Evolutionary conservation across 805 yeast species (phyloP).

Genomic region (Brettanomyces custersianus): DNA sequence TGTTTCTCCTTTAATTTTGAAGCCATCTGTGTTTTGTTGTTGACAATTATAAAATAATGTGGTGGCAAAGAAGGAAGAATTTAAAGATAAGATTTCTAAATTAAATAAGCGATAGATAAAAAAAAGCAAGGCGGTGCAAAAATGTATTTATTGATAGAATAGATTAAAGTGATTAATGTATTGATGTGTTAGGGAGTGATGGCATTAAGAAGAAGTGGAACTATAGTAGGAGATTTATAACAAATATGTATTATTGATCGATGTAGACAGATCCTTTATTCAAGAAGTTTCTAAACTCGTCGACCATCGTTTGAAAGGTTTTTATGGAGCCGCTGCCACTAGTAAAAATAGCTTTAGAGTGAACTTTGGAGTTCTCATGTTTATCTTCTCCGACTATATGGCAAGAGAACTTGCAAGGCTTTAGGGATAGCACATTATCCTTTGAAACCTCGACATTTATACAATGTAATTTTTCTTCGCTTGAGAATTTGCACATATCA

Average conservation of each 20-base stretch:
- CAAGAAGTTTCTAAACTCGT: slow-evolving; percentile 57
- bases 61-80: too few relatives aligned
- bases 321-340: slow-evolving; percentile 58
- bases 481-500: slow-evolving; percentile 50
- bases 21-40: too few relatives aligned
- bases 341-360: slow-evolving; percentile 47
- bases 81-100: too few relatives aligned
- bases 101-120: too few relatives aligned
- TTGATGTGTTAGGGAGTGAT: too few relatives aligned
- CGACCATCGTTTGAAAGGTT: slow-evolving; percentile 49
- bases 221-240: not conserved
- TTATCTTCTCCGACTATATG: slow-evolving; percentile 33
- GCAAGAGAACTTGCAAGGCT: slow-evolving; percentile 56
- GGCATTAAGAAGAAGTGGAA: too few relatives aligned
- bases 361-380: slow-evolving; percentile 17
- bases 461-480: slow-evolving; percentile 32
- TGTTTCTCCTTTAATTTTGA: too few relatives aligned
- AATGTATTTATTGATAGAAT: too few relatives aligned
- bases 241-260: not conserved
- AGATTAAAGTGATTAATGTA: too few relatives aligned
- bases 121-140: too few relatives aligned
- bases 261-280: slow-evolving; percentile 53
- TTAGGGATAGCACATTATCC: slow-evolving; percentile 51
- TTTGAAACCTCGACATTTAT: slow-evolving; percentile 57
- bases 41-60: too few relatives aligned